A percentile compares a stretch with the other conserved stretches of the same genome.
These are phyloP conservation scores for Linderina pennispora DNA, from an alignment of 192 early-diverging fungal species.

Conservation along the genomic window DNA sequence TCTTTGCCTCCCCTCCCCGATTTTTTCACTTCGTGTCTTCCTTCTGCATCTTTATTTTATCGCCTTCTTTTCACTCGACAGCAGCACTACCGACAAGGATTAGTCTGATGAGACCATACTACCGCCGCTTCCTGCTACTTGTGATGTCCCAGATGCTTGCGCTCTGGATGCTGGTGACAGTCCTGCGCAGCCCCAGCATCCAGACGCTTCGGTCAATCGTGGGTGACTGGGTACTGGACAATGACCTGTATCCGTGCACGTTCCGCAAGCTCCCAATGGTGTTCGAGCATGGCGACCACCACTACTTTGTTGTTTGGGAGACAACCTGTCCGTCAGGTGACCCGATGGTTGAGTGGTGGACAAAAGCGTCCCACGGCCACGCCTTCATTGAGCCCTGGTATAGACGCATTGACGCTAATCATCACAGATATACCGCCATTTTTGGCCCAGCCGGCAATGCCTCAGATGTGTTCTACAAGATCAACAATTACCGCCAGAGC, in stretches of 20 bases:
- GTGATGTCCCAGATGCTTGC: background rate
- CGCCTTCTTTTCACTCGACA: background rate
- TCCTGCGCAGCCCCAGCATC: conserved; percentile 4
- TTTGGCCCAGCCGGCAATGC: conserved; percentile 19
- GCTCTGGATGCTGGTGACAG: conserved; percentile 7
- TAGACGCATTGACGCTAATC: conserved; percentile 15
- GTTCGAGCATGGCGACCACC: conserved; percentile 31
- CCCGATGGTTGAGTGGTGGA: conserved; percentile 36
- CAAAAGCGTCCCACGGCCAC: background rate
- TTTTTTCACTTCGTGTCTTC: too few relatives aligned
- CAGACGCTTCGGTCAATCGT: conserved; percentile 9
- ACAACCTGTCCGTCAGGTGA: conserved; percentile 18
- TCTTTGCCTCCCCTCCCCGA: too few relatives aligned
- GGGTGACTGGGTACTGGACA: conserved; percentile 15
- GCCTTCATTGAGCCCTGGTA: conserved; percentile 20
- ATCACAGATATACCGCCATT: conserved; percentile 33
- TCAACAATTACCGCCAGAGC: conserved; percentile 11
- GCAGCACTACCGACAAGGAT: too few relatives aligned
- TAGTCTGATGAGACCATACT: conserved; percentile 21
- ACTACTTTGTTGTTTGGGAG: conserved; percentile 45
- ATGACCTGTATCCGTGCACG: conserved; percentile 18
- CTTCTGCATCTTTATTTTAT: background rate
- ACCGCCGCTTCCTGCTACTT: conserved; percentile 25
- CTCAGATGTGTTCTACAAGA: conserved; percentile 17
- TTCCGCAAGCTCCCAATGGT: conserved; percentile 31